phyloP scores from a whole-genome alignment of 1,284 basidiomycete genomes.

The Microbotryum saponariae region DNA sequence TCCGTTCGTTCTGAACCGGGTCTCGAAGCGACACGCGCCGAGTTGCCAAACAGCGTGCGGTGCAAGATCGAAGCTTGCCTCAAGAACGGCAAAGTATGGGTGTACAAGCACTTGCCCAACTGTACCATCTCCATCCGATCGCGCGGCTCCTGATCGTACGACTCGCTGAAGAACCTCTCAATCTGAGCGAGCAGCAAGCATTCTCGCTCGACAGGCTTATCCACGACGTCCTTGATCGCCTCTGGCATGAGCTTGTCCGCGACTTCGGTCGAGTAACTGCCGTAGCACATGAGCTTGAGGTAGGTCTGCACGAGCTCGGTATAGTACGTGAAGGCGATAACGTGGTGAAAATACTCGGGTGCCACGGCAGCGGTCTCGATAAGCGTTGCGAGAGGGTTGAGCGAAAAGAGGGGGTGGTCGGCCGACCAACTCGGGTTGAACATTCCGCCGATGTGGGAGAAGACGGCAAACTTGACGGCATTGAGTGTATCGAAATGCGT shows the following conservation, averaged over 20 bases:
- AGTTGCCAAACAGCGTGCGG: conserved; percentile 13
- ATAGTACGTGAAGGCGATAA: conserved; percentile 77
- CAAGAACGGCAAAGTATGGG: conserved; percentile 54
- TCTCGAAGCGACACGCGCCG: background rate
- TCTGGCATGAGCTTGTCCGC: too few species aligned
- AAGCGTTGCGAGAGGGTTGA: conserved; percentile 78
- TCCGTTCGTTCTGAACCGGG: conserved; percentile 45
- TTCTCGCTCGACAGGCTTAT: background rate
- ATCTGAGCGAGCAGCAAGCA: conserved; percentile 8
- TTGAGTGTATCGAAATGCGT: background rate
- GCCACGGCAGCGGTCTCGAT: conserved; percentile 80
- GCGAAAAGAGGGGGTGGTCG: conserved; percentile 52
- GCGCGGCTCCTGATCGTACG: too few species aligned
- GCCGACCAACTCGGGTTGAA: conserved; percentile 49
- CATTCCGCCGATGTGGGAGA: conserved; percentile 59
- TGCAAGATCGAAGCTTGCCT: conserved; percentile 22
- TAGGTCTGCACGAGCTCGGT: conserved; percentile 76
- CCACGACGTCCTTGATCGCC: conserved; percentile 1
- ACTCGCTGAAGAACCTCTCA: too few species aligned
- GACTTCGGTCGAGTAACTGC: too few species aligned
- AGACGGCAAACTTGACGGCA: conserved; percentile 42
- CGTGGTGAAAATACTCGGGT: conserved; percentile 76
- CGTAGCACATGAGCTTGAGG: conserved; percentile 52
- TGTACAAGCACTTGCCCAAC: conserved; percentile 76
- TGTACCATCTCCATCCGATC: background rate